Evolutionary conservation across 495 filamentous ascomycete genomes (phyloP).

Genomic region (Cudoniella acicularis): DNA sequence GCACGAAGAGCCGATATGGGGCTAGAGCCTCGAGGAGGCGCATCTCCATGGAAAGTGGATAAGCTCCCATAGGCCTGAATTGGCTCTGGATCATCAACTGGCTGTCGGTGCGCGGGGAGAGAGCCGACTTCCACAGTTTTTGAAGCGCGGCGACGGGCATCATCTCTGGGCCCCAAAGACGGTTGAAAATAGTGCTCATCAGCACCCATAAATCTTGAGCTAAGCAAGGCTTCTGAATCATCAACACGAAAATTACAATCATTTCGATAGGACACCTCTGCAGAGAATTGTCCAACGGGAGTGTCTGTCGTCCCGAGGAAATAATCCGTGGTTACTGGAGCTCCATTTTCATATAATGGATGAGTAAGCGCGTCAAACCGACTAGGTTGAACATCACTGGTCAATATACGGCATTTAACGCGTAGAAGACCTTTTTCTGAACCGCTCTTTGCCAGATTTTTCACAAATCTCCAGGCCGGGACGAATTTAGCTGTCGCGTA

Average conservation of each 20-base stretch:
- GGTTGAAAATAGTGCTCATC: constrained; percentile 85
- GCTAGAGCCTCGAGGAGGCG: constrained; percentile 69
- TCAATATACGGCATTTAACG: constrained; percentile 74
- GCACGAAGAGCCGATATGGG: constrained; percentile 81
- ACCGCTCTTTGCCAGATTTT: constrained; percentile 62
- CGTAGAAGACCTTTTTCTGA: constrained; percentile 58
- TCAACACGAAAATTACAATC: constrained; percentile 89
- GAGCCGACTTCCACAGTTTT: constrained; percentile 63
- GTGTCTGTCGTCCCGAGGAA: constrained; percentile 77
- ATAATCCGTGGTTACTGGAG: constrained; percentile 69
- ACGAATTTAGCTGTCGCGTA: constrained; percentile 78
- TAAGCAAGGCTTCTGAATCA: constrained; percentile 83
- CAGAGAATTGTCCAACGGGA: constrained; percentile 77
- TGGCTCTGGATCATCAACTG: constrained; percentile 52
- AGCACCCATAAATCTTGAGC: constrained; percentile 91
- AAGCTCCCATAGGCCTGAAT: constrained; percentile 88
- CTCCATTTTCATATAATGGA: constrained; percentile 64
- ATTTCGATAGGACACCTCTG: constrained; percentile 77
- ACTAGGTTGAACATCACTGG: constrained; percentile 44
- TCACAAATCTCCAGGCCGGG: constrained; percentile 84
- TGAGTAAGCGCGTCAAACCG: constrained; percentile 63
- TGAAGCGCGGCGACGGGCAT: constrained; percentile 31
- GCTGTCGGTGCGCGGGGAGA: constrained; percentile 54
- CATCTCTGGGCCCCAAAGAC: constrained; percentile 45
- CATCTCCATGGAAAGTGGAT: constrained; percentile 86